Conservation (phyloP, 306 rosid species). For the Acmispon strigosus region DNA sequence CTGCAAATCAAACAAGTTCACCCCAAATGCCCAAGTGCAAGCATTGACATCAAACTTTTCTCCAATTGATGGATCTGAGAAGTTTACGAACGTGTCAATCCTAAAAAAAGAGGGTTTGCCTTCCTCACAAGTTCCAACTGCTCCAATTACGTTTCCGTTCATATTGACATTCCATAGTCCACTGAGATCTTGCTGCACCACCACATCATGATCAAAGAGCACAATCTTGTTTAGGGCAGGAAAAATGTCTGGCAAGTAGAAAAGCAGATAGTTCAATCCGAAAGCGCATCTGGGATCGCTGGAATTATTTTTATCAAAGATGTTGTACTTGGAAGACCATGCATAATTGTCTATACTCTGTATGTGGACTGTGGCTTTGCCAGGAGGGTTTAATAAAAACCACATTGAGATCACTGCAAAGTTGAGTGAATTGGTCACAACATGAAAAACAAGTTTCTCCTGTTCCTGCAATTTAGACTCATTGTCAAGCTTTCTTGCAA, state of each 20-base stretch:
- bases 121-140: conserved; percentile 30
- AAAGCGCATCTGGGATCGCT: not conserved
- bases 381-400: conserved; percentile 24
- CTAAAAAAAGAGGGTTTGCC: conserved; percentile 21
- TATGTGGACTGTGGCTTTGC: conserved; percentile 23
- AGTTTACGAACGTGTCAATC: conserved; percentile 19
- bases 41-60: conserved; percentile 10
- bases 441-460: conserved; percentile 24
- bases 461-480: conserved; percentile 19
- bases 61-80: conserved; percentile 21
- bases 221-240: conserved; percentile 21
- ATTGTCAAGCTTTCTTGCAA: conserved; percentile 8
- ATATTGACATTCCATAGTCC: conserved; percentile 18
- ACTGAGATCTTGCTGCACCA: conserved; percentile 27
- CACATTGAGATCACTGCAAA: conserved; percentile 28
- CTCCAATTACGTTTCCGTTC: conserved; percentile 17
- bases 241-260: conserved; percentile 25
- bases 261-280: conserved; percentile 21
- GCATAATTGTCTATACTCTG: conserved; percentile 19
- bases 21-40: conserved; percentile 32
- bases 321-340: conserved; percentile 13
- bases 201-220: conserved; percentile 29
- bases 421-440: conserved; percentile 20
- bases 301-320: not conserved
- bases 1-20: conserved; percentile 26